Percentiles rank a stretch among this genome's conserved stretches.
phyloP scores from a whole-genome alignment of 1,284 basidiomycete species.

The Neolentinus lepideus region DNA sequence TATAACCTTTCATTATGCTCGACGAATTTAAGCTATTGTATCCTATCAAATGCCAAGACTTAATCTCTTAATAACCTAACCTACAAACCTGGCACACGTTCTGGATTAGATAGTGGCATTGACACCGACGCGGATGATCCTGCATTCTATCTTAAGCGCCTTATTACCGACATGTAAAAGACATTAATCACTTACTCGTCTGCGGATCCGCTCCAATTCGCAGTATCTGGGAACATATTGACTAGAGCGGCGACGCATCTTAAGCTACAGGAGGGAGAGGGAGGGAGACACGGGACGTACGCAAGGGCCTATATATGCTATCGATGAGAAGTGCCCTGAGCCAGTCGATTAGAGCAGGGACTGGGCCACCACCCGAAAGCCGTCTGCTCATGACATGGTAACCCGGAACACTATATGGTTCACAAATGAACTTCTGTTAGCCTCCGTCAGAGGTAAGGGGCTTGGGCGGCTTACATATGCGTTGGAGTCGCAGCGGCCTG shows the following conservation, averaged over 20 bases:
- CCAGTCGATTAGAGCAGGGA: constrained; percentile 32
- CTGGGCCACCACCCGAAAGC: constrained; percentile 22
- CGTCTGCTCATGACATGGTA: constrained; percentile 46
- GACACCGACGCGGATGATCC: too few relatives aligned
- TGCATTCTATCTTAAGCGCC: too few relatives aligned
- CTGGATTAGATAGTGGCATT: too few relatives aligned
- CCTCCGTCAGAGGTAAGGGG: background rate
- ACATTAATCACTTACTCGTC: constrained; percentile 15
- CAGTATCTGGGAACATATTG: constrained; percentile 14
- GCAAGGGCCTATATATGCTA: constrained; percentile 45
- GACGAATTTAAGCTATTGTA: too few relatives aligned
- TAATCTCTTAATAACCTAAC: too few relatives aligned
- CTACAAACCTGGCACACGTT: too few relatives aligned
- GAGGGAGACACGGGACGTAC: too few relatives aligned
- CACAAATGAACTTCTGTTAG: background rate
- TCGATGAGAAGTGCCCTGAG: constrained; percentile 44
- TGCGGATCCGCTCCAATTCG: constrained; percentile 7
- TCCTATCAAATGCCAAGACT: too few relatives aligned
- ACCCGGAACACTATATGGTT: constrained; percentile 40
- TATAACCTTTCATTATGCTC: too few relatives aligned
- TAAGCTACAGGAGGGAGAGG: too few relatives aligned
- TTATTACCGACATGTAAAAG: too few relatives aligned
- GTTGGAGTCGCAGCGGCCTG: constrained; percentile 36
- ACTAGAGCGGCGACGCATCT: too few relatives aligned
- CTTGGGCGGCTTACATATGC: constrained; percentile 40